These are phyloP conservation scores for Boletellus deceptivus DNA, from an alignment of 1,284 basidiomycete species.

Conservation along the genomic window DNA sequence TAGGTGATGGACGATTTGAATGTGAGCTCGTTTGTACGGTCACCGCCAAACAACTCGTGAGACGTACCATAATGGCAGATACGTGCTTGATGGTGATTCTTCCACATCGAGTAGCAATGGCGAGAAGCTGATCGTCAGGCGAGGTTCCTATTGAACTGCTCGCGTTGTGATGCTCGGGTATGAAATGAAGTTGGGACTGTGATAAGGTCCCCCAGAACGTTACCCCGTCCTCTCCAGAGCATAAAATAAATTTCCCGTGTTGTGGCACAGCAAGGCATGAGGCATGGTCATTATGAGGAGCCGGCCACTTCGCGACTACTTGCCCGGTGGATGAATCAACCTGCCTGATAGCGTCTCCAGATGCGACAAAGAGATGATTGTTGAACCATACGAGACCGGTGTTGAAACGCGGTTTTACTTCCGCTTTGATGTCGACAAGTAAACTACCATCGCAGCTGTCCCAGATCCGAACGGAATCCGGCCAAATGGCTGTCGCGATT, in stretches of 20 bases:
- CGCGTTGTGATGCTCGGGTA: not conserved
- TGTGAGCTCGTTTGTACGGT: no score
- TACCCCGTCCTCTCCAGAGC: not conserved
- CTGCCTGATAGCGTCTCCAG: not conserved
- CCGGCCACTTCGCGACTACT: not conserved
- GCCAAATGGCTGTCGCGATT: not conserved
- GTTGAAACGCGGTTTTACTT: not conserved
- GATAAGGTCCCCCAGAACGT: conserved; percentile 1
- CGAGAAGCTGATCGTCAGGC: not conserved
- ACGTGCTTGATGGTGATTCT: no score
- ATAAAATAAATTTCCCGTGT: not conserved
- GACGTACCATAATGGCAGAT: no score
- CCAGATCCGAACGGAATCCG: not conserved
- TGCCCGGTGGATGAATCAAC: not conserved
- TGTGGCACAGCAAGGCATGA: not conserved
- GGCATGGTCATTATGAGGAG: not conserved
- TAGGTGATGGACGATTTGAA: not conserved
- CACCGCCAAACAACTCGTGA: no score
- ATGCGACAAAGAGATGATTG: not conserved
- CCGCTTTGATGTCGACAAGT: not conserved
- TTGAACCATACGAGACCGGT: conserved; percentile 1
- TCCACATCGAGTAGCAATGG: not conserved
- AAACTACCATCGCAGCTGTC: conserved; percentile 1
- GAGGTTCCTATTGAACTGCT: not conserved
- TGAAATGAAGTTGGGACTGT: not conserved